Evolutionary conservation across 371 early-diverging fungal genomes (phyloP).

Genomic region (Caulochytrium protostelioides): DNA sequence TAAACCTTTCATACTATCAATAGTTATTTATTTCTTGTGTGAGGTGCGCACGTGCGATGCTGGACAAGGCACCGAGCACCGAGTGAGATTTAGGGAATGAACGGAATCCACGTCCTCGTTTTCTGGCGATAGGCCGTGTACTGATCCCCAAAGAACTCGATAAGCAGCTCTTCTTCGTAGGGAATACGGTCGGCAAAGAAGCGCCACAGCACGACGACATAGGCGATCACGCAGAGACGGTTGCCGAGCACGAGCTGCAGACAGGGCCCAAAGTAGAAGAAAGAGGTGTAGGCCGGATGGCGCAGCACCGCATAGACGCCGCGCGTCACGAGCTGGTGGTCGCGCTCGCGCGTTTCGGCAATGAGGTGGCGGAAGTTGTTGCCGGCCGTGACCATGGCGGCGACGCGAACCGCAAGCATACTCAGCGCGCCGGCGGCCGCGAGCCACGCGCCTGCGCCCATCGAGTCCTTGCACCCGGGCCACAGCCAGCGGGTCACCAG

Average conservation of each 20-base stretch:
- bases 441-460: no score
- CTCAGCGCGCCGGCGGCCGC: no score
- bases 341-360: constrained; percentile 30
- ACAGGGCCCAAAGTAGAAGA: constrained; percentile 61
- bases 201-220: constrained; percentile 30
- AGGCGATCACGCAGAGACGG: constrained; percentile 42
- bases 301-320: constrained; percentile 57
- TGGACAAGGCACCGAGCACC: no score
- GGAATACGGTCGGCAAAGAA: constrained; percentile 54
- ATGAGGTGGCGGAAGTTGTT: constrained; percentile 60
- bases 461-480: no score
- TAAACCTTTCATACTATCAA: no score
- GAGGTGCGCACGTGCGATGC: no score
- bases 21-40: no score
- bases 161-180: constrained; percentile 47
- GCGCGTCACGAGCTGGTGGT: constrained; percentile 48
- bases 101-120: constrained; percentile 27
- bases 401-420: no score
- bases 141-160: constrained; percentile 54
- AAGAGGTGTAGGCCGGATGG: constrained; percentile 79
- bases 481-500: no score
- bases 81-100: no score
- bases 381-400: constrained; percentile 57
- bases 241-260: constrained; percentile 47
- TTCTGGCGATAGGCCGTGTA: constrained; percentile 29